Evolutionary conservation across 345 rosid genomes (phyloP).

Genomic region (Hibiscus syriacus): DNA sequence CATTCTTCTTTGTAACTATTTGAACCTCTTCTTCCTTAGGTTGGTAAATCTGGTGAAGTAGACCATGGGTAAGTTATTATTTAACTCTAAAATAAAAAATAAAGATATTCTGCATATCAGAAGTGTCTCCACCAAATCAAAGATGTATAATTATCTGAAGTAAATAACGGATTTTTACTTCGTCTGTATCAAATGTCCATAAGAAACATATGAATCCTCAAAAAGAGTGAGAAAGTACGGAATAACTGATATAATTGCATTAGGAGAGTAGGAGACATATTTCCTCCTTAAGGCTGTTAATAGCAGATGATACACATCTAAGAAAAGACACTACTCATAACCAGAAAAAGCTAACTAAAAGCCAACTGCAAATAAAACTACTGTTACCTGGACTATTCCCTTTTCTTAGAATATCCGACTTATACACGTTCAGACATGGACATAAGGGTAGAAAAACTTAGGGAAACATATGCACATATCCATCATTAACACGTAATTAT

Average conservation of each 20-base stretch:
- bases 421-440: no score
- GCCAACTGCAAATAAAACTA: no score
- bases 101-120: background rate
- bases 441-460: background rate
- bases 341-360: background rate
- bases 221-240: background rate
- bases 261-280: background rate
- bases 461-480: background rate
- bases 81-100: background rate
- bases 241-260: background rate
- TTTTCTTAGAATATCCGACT: background rate
- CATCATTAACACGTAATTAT: background rate
- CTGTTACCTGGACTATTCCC: no score
- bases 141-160: background rate
- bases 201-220: background rate
- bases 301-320: background rate
- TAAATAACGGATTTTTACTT: background rate
- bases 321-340: no score
- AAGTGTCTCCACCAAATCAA: background rate
- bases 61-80: constrained; percentile 7
- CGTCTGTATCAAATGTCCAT: background rate
- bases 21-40: constrained; percentile 81
- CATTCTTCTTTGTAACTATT: constrained; percentile 40
- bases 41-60: no score
- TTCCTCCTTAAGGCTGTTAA: background rate